Evolutionary conservation across 768 basidiomycete genomes (phyloP), one percentile per base, ranked within the genome.

Genomic region (Lactifluus pinguis): DNA sequence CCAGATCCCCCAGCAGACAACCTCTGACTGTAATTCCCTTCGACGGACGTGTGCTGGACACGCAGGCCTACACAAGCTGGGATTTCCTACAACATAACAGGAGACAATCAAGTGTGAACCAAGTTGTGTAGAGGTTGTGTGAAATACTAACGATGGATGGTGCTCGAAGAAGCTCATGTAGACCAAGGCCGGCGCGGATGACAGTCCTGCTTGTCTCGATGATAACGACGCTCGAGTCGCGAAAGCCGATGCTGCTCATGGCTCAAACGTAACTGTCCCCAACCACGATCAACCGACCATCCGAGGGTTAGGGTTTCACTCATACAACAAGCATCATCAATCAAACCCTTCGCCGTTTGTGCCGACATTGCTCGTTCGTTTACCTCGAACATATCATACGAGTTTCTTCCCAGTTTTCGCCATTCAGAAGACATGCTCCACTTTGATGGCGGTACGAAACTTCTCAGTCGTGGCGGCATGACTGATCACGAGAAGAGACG

Each of bases 1-100:
- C 59, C 44, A 65, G 59, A 53, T 48, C 58, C 45, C 53, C 49
- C 67, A 63, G 62, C 75, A 76, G 42, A 69, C 72, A 4, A 74
- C 72, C 64, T 76, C 77, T 54, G 25, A 32, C 41, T 30, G 38
- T 59, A 54, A 11, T 25, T 30, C 39, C 44, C 56, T 44, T 65
- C 73, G 58, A n/a, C n/a, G 3, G n/a, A 55, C 49, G 62, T 29
- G 55, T 56, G 56, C 56, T 69, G 62, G 50, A 63, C 54, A 51
- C 85, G 82, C 60, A 92, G 71, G 49, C 92, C 92, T 57, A 93
- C 89, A 67, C 90, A 84, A 48, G 92, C 92, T 60, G 76, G 74
- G 36, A 93, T 74, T 75, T 89, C 87, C 92, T 95, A 70, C 39
- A 53, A 44, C 39, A 13, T 9, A 13, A 17, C 29, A 25, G 25